A percentile compares a stretch with the other conserved stretches of the same genome.
Conservation (phyloP, 2,329 filamentous ascomycete species). For the Aureobasidium pullulans region DNA sequence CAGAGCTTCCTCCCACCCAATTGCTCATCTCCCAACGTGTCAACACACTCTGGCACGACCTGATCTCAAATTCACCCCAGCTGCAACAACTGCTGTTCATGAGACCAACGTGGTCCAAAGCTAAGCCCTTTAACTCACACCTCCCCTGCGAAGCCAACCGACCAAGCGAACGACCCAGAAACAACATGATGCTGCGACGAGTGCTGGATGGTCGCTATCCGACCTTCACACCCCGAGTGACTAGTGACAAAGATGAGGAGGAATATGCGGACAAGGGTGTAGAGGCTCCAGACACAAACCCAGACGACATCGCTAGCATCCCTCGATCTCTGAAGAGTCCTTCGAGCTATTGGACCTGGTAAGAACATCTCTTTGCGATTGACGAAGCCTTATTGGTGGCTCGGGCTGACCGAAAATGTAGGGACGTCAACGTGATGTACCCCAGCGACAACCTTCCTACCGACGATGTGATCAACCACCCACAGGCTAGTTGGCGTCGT, state of each 20-base stretch:
- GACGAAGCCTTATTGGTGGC: neutral
- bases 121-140: slow-evolving; percentile 19
- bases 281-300: neutral
- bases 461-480: slow-evolving; percentile 20
- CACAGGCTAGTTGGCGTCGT: slow-evolving; percentile 27
- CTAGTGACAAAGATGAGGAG: slow-evolving; percentile 19
- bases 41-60: slow-evolving; percentile 22
- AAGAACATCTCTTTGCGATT: neutral
- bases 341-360: slow-evolving; percentile 27
- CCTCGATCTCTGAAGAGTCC: neutral
- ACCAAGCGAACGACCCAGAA: slow-evolving; percentile 25
- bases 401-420: neutral
- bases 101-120: slow-evolving; percentile 26
- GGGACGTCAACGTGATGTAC: slow-evolving; percentile 26
- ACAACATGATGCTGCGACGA: slow-evolving; percentile 28
- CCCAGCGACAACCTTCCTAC: slow-evolving; percentile 19
- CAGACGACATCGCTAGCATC: neutral
- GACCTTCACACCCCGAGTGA: slow-evolving; percentile 26
- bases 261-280: slow-evolving; percentile 3
- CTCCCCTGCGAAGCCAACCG: slow-evolving; percentile 16
- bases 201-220: slow-evolving; percentile 28
- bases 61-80: slow-evolving; percentile 22
- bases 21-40: slow-evolving; percentile 29
- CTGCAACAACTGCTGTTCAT: slow-evolving; percentile 30
- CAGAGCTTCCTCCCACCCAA: slow-evolving; percentile 25